These are phyloP conservation scores for Castanea mollissima DNA, from an alignment of 306 rosid species.

Conservation along the genomic window DNA sequence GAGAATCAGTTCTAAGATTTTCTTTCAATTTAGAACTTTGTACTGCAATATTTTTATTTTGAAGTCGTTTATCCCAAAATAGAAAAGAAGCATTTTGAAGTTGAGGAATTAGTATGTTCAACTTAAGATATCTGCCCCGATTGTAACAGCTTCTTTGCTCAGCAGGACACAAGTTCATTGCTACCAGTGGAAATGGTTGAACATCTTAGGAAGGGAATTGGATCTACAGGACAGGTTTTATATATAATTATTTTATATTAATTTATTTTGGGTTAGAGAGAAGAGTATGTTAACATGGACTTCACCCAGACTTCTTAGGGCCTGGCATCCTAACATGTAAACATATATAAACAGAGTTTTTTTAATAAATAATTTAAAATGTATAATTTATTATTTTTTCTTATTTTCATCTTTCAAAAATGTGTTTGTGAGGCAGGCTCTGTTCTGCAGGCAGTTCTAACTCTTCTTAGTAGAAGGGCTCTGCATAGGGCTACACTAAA, in stretches of 20 bases:
- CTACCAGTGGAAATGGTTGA: conserved; percentile 75
- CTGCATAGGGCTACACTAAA: conserved; percentile 26
- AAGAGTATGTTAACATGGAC: conserved; percentile 13
- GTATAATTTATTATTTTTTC: background rate
- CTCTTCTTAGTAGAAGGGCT: background rate
- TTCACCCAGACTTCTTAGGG: conserved; percentile 8
- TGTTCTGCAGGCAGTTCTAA: conserved; percentile 15
- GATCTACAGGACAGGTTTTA: conserved; percentile 74
- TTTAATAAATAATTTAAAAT: background rate
- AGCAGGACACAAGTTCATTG: conserved; percentile 57
- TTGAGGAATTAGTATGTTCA: background rate
- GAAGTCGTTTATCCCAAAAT: background rate
- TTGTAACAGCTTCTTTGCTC: conserved; percentile 20
- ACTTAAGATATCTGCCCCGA: background rate
- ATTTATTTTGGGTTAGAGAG: conserved; percentile 11
- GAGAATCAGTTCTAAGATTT: background rate
- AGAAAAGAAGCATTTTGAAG: background rate
- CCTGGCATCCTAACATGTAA: conserved; percentile 12
- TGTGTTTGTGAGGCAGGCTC: background rate
- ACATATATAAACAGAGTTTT: conserved; percentile 6
- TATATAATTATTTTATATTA: background rate
- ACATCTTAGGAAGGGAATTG: conserved; percentile 76
- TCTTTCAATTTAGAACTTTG: background rate
- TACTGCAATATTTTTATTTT: conserved; percentile 10
- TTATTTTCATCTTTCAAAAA: conserved; percentile 1